phyloP scores from a whole-genome alignment of 139 green algal species.

The Chlamydomonas incerta region DNA sequence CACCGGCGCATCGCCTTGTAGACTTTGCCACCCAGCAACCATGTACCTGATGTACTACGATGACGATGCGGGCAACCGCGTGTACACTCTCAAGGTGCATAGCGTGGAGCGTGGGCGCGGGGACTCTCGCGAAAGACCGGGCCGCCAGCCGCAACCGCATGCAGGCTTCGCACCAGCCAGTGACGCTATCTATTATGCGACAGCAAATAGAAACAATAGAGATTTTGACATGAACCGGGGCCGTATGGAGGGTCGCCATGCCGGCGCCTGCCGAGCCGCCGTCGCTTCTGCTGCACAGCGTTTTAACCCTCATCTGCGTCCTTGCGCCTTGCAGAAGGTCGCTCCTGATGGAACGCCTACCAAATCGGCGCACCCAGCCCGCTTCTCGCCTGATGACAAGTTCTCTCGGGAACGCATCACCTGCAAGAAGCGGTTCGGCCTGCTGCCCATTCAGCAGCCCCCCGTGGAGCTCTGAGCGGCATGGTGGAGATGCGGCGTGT shows the following conservation, averaged over 20 bases:
- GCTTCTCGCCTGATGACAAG: constrained; percentile 99
- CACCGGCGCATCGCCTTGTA: too few species aligned
- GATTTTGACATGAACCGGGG: too few species aligned
- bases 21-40: background rate
- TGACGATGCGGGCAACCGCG: constrained; percentile 86
- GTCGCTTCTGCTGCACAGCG: background rate
- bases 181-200: too few species aligned
- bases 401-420: constrained; percentile 94
- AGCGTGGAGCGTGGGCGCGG: background rate
- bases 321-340: constrained; percentile 73
- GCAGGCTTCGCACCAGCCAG: too few species aligned
- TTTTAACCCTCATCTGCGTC: background rate
- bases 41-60: constrained; percentile 99
- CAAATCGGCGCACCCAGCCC: constrained; percentile 89
- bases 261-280: background rate
- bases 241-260: too few species aligned
- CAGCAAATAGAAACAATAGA: too few species aligned
- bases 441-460: constrained; percentile 93
- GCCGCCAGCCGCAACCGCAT: background rate
- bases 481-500: too few species aligned
- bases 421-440: constrained; percentile 92
- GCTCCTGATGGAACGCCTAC: constrained; percentile 87
- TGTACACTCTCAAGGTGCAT: constrained; percentile 95
- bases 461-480: constrained; percentile 53
- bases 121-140: background rate